phyloP scores from a whole-genome alignment of 345 rosid species.

The Linum lewisii region DNA sequence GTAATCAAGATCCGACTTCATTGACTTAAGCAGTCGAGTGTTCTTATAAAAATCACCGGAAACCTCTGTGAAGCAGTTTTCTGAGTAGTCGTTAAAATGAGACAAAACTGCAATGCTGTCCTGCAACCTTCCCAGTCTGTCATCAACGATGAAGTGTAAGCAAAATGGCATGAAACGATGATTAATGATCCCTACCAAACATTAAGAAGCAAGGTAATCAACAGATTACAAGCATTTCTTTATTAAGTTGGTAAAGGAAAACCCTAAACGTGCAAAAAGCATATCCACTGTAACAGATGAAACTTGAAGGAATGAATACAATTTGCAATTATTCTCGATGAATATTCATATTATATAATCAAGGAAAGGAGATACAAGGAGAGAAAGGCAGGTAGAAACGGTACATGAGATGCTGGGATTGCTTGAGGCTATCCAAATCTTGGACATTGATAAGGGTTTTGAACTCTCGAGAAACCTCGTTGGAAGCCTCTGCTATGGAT shows the following conservation, averaged over 20 bases:
- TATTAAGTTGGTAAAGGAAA: no score
- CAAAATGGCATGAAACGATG: not conserved
- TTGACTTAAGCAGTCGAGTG: slow-evolving; percentile 56
- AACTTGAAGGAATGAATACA: no score
- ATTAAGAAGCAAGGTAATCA: no score
- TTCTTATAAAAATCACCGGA: slow-evolving; percentile 58
- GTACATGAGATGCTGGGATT: slow-evolving; percentile 71
- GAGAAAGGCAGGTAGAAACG: slow-evolving; percentile 7
- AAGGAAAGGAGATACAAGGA: not conserved
- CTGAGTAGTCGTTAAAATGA: slow-evolving; percentile 80
- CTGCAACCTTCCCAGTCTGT: slow-evolving; percentile 89
- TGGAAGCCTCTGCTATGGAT: slow-evolving; percentile 43
- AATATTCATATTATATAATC: not conserved
- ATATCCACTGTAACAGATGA: no score
- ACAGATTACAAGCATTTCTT: no score
- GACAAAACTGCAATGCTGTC: slow-evolving; percentile 88
- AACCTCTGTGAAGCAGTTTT: slow-evolving; percentile 69
- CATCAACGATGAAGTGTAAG: not conserved
- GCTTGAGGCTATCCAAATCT: slow-evolving; percentile 59
- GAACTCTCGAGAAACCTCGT: slow-evolving; percentile 59
- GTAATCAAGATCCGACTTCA: slow-evolving; percentile 87
- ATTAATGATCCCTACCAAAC: no score
- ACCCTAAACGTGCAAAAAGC: no score
- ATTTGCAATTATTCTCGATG: no score
- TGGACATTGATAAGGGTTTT: slow-evolving; percentile 51